A percentile compares a stretch with the other conserved stretches of the same genome.
phyloP scores from a whole-genome alignment of 305 asterid genomes.

The Plantago coronopus region DNA sequence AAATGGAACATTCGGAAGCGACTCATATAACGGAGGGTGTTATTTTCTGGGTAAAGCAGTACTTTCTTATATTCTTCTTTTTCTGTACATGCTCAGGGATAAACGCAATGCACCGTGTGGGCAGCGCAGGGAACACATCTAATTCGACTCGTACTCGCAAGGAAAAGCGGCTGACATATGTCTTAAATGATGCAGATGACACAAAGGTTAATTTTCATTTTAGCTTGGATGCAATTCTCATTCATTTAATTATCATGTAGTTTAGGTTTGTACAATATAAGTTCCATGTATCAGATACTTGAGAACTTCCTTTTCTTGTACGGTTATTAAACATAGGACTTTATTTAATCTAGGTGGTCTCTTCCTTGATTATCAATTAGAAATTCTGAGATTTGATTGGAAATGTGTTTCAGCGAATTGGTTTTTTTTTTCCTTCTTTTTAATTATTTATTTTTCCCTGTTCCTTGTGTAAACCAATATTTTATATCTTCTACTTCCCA shows the following conservation, averaged over 20 bases:
- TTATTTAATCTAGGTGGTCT: background rate
- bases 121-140: conserved; percentile 69
- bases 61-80: conserved; percentile 1
- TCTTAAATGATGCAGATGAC: conserved; percentile 73
- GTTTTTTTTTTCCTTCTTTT: background rate
- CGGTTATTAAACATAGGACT: background rate
- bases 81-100: conserved; percentile 25
- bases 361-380: background rate
- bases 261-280: background rate
- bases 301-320: too few species aligned
- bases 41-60: background rate
- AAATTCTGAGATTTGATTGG: background rate
- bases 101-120: conserved; percentile 45
- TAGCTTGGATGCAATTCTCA: conserved; percentile 10
- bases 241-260: background rate
- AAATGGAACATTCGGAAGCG: too few species aligned
- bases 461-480: background rate
- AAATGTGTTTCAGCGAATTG: background rate
- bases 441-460: too few species aligned
- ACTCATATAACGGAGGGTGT: too few species aligned
- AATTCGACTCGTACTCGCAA: conserved; percentile 73
- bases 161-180: conserved; percentile 85
- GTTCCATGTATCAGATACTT: background rate
- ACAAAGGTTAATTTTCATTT: conserved; percentile 51
- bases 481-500: background rate